These are phyloP conservation scores for Malassezia vespertilionis DNA, from an alignment of 1,284 basidiomycete species.

Conservation along the genomic window DNA sequence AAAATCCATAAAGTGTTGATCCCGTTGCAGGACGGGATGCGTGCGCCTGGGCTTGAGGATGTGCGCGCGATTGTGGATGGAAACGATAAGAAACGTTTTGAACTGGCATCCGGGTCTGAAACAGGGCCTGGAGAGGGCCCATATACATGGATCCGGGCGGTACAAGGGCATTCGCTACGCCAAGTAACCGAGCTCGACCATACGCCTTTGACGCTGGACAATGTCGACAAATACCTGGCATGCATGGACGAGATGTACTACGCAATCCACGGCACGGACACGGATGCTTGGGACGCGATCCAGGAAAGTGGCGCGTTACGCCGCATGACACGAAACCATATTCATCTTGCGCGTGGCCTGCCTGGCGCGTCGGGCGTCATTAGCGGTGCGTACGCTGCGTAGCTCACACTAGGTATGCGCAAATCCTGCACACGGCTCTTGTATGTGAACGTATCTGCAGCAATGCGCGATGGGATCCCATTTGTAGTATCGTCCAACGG, in stretches of 20 bases:
- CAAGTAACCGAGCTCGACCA: conserved; percentile 23
- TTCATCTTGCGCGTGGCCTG: conserved; percentile 66
- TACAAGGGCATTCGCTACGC: conserved; percentile 76
- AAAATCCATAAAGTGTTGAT: conserved; percentile 32
- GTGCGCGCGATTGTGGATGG: conserved; percentile 22
- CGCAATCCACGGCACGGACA: conserved; percentile 36
- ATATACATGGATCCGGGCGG: conserved; percentile 64
- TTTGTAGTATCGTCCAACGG: conserved; percentile 70
- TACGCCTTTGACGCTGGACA: conserved; percentile 18
- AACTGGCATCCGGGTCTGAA: conserved; percentile 54
- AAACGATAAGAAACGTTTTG: conserved; percentile 43
- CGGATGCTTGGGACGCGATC: conserved; percentile 50
- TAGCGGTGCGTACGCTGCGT: conserved; percentile 48
- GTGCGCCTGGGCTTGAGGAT: conserved; percentile 24
- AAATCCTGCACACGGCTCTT: conserved; percentile 61
- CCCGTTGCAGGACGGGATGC: conserved; percentile 7
- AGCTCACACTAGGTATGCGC: conserved; percentile 61
- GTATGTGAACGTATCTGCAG: conserved; percentile 62
- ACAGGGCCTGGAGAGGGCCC: no score
- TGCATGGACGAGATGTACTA: not conserved
- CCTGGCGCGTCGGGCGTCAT: conserved; percentile 57
- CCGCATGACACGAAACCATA: conserved; percentile 74
- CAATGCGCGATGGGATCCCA: conserved; percentile 59
- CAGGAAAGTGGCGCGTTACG: conserved; percentile 57
- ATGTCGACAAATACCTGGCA: conserved; percentile 14